Evolutionary conservation across 2,329 filamentous ascomycete species (phyloP).

Genomic region (Monosporascus sp.): DNA sequence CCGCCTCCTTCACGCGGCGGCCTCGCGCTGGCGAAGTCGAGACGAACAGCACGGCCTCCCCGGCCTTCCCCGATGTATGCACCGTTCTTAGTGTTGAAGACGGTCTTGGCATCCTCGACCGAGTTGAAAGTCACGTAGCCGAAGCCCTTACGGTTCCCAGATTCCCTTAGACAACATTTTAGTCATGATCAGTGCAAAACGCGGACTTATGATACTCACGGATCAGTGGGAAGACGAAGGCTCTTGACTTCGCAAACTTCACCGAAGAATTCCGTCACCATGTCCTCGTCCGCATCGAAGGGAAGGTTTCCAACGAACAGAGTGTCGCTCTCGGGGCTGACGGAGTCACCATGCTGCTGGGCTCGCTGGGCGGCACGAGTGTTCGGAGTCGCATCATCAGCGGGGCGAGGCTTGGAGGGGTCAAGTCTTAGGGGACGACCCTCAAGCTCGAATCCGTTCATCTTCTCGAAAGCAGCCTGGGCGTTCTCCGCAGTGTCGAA

Average conservation of each 20-base stretch:
- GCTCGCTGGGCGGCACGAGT: slow-evolving; percentile 60
- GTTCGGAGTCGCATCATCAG: slow-evolving; percentile 45
- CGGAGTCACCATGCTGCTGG: slow-evolving; percentile 68
- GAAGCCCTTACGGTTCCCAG: slow-evolving; percentile 83
- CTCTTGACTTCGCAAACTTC: slow-evolving; percentile 67
- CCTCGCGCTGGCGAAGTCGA: slow-evolving; percentile 74
- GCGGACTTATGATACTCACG: slow-evolving; percentile 37
- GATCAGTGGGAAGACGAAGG: slow-evolving; percentile 83
- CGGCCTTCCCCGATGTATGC: slow-evolving; percentile 58
- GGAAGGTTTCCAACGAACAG: slow-evolving; percentile 89
- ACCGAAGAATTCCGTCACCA: slow-evolving; percentile 68
- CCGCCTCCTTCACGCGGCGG: slow-evolving; percentile 51
- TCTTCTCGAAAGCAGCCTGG: slow-evolving; percentile 66
- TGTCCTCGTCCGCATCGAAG: slow-evolving; percentile 75
- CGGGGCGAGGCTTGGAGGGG: slow-evolving; percentile 64
- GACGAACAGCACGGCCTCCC: slow-evolving; percentile 67
- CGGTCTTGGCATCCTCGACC: slow-evolving; percentile 75
- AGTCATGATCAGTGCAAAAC: slow-evolving; percentile 10
- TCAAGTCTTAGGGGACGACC: slow-evolving; percentile 73
- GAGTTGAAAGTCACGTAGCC: slow-evolving; percentile 83
- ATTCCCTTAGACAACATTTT: slow-evolving; percentile 50
- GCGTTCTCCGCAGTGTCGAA: slow-evolving; percentile 65
- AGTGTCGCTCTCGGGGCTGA: slow-evolving; percentile 77
- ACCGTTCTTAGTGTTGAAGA: slow-evolving; percentile 66
- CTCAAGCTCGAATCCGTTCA: slow-evolving; percentile 70